Evolutionary conservation across 345 rosid genomes (phyloP), one percentile per base, ranked within the genome.

Genomic region (Citrus australasica): DNA sequence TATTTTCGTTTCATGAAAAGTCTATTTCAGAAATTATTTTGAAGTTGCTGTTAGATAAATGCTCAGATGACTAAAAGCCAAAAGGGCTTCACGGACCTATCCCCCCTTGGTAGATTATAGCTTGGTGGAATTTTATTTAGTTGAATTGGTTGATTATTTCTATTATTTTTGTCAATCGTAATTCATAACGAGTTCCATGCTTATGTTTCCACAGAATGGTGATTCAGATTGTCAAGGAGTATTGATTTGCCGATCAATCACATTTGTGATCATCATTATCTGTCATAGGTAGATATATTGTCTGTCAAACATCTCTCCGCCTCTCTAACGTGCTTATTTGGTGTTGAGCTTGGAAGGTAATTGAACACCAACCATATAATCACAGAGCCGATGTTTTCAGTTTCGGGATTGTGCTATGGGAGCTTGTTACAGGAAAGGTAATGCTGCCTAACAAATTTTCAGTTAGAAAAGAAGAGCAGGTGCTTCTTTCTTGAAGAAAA

Each of bases 341-440:
- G 74, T 83, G 68, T 75, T 78, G 77, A 28, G 21, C 78, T 19
- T 81, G 76, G 64, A 89, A 91, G 94, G 94, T 91, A 73, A 88
- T 91, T 79, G 92, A 83, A 76, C 94, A 91, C 73, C 84, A 80
- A 80, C 89, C 89, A 16, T 91, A 91, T 60, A 79, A 87, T 86
- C 90, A 83, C 72, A 91, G 86, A 83, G 92, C 87, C 9, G 94
- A 89, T 80, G 88, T 91, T 74, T 89, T 88, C 84, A 89, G 94
- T 84, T 91, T 88, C 40, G 89, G 90, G 59, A 53, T 91, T 62
- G 82, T 91, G 78, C 84, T 91, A 8, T 91, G 94, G 94, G 94
- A 91, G 85, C 76, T 91, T 82, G 88, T 89, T 69, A 88, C 90
- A 0, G 91, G 91, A 81, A 82, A 91, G 94, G 94, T 89, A 79